Conservation (phyloP, 306 rosid species). For the Clitoria ternatea region DNA sequence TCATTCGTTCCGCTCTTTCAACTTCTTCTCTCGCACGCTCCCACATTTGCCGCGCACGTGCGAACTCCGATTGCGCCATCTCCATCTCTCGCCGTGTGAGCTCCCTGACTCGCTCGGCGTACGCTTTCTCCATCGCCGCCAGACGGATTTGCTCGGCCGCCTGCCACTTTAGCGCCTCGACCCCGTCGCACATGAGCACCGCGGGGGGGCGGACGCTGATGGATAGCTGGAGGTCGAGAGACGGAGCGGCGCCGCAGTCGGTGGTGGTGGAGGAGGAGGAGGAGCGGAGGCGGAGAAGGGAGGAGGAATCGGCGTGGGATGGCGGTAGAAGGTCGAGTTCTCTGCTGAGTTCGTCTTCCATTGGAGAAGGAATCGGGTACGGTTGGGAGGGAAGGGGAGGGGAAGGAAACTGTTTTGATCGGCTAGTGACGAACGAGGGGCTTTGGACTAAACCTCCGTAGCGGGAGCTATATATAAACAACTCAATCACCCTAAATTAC, state of each 20-base stretch:
- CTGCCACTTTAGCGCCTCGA: constrained; percentile 81
- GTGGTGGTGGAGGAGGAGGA: constrained; percentile 18
- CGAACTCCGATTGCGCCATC: constrained; percentile 86
- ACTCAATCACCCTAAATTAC: constrained; percentile 9
- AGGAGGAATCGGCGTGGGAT: constrained; percentile 48
- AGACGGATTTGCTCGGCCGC: constrained; percentile 92
- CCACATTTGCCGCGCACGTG: constrained; percentile 90
- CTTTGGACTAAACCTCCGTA: constrained; percentile 34
- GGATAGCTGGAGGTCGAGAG: constrained; percentile 78
- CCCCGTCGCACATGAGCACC: constrained; percentile 34
- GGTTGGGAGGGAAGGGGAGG: constrained; percentile 9
- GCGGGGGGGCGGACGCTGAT: constrained; percentile 56
- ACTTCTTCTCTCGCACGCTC: constrained; percentile 89
- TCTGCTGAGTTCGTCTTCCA: constrained; percentile 69
- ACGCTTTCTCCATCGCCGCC: constrained; percentile 93
- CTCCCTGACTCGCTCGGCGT: constrained; percentile 87
- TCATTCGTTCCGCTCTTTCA: constrained; percentile 76
- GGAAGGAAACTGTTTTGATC: constrained; percentile 19
- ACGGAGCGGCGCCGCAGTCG: constrained; percentile 28
- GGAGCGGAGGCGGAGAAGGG: constrained; percentile 50
- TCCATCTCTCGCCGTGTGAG: constrained; percentile 90
- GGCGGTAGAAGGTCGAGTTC: constrained; percentile 86
- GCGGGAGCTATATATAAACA: constrained; percentile 40
- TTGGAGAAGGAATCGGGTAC: constrained; percentile 11
- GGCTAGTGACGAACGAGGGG: not conserved